Base-by-base conservation (phyloP, 1,139 yeast genomes). In the Zhuliangozyma blackwelliae region DNA sequence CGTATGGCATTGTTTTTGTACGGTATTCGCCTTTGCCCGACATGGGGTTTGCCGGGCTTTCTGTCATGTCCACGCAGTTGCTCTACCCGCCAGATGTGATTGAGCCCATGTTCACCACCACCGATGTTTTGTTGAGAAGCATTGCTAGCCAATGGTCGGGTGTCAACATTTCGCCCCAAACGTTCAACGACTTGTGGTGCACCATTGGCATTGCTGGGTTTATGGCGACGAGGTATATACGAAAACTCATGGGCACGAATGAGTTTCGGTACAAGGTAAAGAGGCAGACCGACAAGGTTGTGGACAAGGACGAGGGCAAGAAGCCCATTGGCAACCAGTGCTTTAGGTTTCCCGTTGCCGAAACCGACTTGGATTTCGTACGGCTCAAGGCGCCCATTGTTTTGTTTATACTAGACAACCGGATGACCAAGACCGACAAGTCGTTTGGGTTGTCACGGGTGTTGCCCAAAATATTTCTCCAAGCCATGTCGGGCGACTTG, bases 371-470 rank as follows among this genome's bases (percentile, higher is more conserved):
- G 19, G 68, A 63, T 1, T 88, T 87, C 47, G 61, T 92, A 12
- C 72, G 72, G 34, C 62, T 92, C 35, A 94, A 94, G 52, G 82
- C 97, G 0, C 97, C 97, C 0, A 68, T 89, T 40, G 92, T 94
- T 1, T 57, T 94, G 35, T 84, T 79, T 50, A 89, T 92, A 33
- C 65, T 94, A 25, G 97, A 94, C 57, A 76, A 87, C 38, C 68
- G 98, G 45, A 88, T 94, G 95, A 90, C 97, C 0, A 92, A 92
- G 53, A 88, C 97, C 1, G 98, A 94, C 54, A 82, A 90, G 48
- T 85, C 96, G 0, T 84, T 92, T 58, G 98, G 98, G 2, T 68
- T 94, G 41, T 80, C 92, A 1, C 77, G 98, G 44, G 97, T 89
- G 0, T 73, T 94, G 29, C 97, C 98, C 0, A 92, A 90, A 51